Conservation (phyloP, 257 asterid genomes). For the Ligustrum vulgare region DNA sequence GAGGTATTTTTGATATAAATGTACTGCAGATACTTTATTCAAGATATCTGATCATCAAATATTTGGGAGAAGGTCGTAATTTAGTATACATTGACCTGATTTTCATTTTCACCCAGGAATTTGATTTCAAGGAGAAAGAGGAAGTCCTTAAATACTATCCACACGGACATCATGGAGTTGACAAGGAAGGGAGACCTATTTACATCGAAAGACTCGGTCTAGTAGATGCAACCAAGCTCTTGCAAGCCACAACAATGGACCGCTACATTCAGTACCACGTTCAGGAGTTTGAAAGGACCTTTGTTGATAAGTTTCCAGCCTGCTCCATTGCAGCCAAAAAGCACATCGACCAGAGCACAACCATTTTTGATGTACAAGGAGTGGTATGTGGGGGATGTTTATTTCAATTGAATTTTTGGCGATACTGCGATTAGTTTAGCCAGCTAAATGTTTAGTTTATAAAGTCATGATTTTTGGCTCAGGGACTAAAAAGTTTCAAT, state of each 20-base stretch:
- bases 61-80: not conserved
- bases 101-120: constrained; percentile 34
- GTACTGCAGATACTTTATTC: not conserved
- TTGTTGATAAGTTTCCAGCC: constrained; percentile 79
- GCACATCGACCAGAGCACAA: constrained; percentile 94
- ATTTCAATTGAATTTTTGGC: not conserved
- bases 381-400: constrained; percentile 50
- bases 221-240: constrained; percentile 80
- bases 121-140: constrained; percentile 74
- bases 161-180: constrained; percentile 94
- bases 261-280: constrained; percentile 84
- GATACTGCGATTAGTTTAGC: not conserved
- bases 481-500: constrained; percentile 88
- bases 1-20: constrained; percentile 48
- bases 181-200: constrained; percentile 88
- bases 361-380: constrained; percentile 97
- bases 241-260: constrained; percentile 86
- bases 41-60: not conserved
- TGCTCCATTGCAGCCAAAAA: constrained; percentile 84
- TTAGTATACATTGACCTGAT: not conserved
- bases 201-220: constrained; percentile 80
- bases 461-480: constrained; percentile 6
- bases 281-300: constrained; percentile 91
- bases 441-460: not conserved
- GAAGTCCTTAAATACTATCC: constrained; percentile 91